Evolutionary conservation across 345 rosid genomes (phyloP), one percentile per base, ranked within the genome.

Genomic region (Alliaria petiolata): DNA sequence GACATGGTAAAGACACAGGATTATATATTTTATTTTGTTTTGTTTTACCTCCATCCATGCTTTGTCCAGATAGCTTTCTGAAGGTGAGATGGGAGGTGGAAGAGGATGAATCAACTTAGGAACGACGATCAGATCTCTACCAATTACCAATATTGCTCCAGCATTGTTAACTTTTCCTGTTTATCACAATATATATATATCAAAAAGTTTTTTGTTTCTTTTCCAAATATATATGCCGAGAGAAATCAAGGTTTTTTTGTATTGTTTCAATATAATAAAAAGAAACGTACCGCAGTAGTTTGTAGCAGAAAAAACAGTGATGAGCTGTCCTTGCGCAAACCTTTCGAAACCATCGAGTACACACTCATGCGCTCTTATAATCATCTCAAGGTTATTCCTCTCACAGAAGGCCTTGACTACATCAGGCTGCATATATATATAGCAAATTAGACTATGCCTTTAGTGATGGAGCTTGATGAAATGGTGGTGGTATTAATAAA

Each of bases 231-330:
- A 31, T 34, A 34, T 34, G 8, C 25, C 25, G 25, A 22, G 25
- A 1, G 25, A 22, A 22, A 22, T 22, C 25, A 22, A 22, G 25
- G 25, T 22, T 22, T 22, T 22, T 22, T 22, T 22, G 25, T 22
- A 1, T 22, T 22, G 25, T 22, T 22, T 22, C 3, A 3, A 22
- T 22, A 22, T 22, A 22, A 22, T 22, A 22, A 22, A 28, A 60
- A 13, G n/a, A 9, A 20, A 22, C 84, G 71, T 80, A 89, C 98
- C 98, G 30, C 97, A 89, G 65, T 93, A 93, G 83, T 89, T 90
- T 42, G 98, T 85, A 25, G 98, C 98, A 6, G 98, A 93, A 60
- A 93, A 93, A 3, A 93, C 87, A 38, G 97, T 93, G 53, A 93
- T 89, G 69, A 93, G 79, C 62, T 84, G 86, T 17, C 98, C 98